Evolutionary conservation across 2,329 filamentous ascomycete species (phyloP).

Genomic region (Colletotrichum costaricense): DNA sequence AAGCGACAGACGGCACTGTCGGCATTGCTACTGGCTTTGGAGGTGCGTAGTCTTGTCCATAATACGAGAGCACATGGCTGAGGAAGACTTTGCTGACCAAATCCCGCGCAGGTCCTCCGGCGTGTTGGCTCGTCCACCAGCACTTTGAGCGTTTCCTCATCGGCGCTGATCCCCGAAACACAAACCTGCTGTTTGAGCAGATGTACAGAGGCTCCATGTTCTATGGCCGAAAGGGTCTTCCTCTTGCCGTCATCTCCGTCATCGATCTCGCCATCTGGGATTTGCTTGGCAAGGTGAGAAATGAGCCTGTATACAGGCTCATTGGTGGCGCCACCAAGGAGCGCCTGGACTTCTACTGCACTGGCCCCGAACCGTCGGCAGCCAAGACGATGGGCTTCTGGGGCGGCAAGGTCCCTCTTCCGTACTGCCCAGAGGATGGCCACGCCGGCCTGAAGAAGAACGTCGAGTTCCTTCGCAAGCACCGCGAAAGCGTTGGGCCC

Average conservation of each 20-base stretch:
- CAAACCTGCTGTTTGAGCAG: constrained; percentile 92
- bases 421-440: constrained; percentile 90
- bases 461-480: constrained; percentile 86
- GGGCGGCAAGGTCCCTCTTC: constrained; percentile 89
- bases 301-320: constrained; percentile 93
- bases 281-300: constrained; percentile 87
- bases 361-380: constrained; percentile 83
- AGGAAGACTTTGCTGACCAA: not conserved
- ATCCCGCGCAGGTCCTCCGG: constrained; percentile 74
- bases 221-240: constrained; percentile 92
- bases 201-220: constrained; percentile 98
- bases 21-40: constrained; percentile 96
- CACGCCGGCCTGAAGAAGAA: constrained; percentile 87
- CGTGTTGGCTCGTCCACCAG: constrained; percentile 92
- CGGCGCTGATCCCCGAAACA: constrained; percentile 89
- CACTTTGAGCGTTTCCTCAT: constrained; percentile 94
- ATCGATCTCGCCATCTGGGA: constrained; percentile 96
- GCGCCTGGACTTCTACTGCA: constrained; percentile 92
- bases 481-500: constrained; percentile 85
- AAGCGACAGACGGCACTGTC: constrained; percentile 89
- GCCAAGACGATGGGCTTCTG: constrained; percentile 90
- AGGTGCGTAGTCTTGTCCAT: constrained; percentile 55
- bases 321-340: constrained; percentile 91
- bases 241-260: constrained; percentile 91
- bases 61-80: too few species aligned